Base-by-base conservation (phyloP, 2,329 filamentous ascomycete species). In the Penicillium rolfsii region DNA sequence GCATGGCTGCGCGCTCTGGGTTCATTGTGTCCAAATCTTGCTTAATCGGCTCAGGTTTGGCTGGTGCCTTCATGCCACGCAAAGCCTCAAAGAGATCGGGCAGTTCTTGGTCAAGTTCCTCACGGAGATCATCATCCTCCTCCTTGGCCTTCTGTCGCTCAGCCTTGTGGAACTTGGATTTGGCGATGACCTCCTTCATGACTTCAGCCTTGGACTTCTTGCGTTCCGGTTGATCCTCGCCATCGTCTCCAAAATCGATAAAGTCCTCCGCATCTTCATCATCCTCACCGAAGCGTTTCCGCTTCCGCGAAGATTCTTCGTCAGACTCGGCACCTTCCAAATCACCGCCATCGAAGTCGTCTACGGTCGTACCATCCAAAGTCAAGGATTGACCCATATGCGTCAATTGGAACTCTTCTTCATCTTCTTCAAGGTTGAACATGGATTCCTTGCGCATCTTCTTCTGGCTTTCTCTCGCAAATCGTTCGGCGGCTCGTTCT, bases 141-240 rank as follows among this genome's bases (percentile, higher is more conserved):
- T 98, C 95, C 73, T 97, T 97, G 30, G 87, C 87, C 62, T 91
- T 89, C 77, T 99, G 95, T 43, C 95, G 88, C 79, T 98, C 93
- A 73, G 94, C 93, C 79, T 97, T 98, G 84, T 97, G 86, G 64
- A 91, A 83, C 74, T 99, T 99, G 0, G 94, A 98, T 78, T 99
- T 99, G 62, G 93, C 91, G 67, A 99, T 97, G 63, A 99, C 85
- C 77, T 99, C 96, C 71, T 97, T 90, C 91, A 98, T 97, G 53
- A 99, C 91, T 77, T 99, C 95, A 57, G 95, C 91, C 79, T 97
- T 98, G 3, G 89, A 89, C 81, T 97, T 99, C 77, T 97, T 97
- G 61, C 89, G 85, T 70, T 94, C 90, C 0, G 92, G 93, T 64
- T 88, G 80, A 22, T 82, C 82, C 38, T 83, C 82, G 5, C 52